phyloP scores from a whole-genome alignment of 768 basidiomycete genomes.

The Naematelia encephala region DNA sequence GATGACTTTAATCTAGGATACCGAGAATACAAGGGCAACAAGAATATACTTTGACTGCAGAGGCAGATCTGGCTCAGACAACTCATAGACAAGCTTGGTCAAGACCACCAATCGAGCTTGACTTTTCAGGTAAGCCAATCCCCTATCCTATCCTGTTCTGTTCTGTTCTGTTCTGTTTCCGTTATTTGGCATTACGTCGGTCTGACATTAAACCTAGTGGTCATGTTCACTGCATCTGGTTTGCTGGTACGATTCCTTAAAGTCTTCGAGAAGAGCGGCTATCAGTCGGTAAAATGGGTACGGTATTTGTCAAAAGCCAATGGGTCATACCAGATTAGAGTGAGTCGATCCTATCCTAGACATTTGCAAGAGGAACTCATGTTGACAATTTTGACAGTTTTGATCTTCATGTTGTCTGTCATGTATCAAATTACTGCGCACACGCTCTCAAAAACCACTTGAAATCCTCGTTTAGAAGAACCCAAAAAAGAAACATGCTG shows the following conservation, averaged over 20 bases:
- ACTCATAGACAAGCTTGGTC: conserved; percentile 96
- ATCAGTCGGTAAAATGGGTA: conserved; percentile 94
- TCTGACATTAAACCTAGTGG: conserved; percentile 55
- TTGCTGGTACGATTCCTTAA: conserved; percentile 94
- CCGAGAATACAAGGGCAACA: conserved; percentile 87
- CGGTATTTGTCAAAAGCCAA: conserved; percentile 90
- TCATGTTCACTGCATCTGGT: conserved; percentile 98
- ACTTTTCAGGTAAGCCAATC: conserved; percentile 62
- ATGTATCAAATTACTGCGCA: background rate
- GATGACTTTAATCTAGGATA: too few relatives aligned
- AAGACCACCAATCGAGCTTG: conserved; percentile 93
- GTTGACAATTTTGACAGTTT: background rate
- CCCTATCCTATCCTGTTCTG: background rate
- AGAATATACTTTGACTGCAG: conserved; percentile 79
- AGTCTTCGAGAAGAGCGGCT: conserved; percentile 93
- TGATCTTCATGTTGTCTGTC: background rate
- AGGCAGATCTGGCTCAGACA: conserved; percentile 78
- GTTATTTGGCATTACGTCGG: too few relatives aligned
- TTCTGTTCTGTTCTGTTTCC: background rate
- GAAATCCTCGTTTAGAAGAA: too few relatives aligned
- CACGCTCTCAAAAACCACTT: too few relatives aligned
- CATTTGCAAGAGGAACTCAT: background rate
- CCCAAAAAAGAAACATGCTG: too few relatives aligned
- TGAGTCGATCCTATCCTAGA: conserved; percentile 54
- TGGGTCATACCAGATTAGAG: conserved; percentile 89